Base-by-base conservation (phyloP, 2,329 filamentous ascomycete species). In the Neonectria neomacrospora region DNA sequence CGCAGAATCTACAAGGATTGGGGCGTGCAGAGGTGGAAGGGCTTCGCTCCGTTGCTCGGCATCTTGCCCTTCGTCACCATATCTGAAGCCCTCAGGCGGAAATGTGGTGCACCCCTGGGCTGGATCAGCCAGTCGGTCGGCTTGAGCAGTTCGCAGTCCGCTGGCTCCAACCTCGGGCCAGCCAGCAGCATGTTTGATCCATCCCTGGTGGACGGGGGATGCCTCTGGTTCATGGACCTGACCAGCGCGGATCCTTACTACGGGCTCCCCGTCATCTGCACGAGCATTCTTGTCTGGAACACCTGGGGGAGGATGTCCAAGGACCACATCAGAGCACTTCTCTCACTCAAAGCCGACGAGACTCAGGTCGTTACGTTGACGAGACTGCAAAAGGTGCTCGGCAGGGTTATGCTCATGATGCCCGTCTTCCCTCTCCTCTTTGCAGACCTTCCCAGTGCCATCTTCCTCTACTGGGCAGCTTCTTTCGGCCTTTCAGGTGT, bases 191-290 rank as follows among this genome's bases (percentile, higher is more conserved):
- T 76, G 57, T 67, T 76, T 39, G 74, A 84, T 45, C 74, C 79
- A 3, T 78, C 79, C 1, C 70, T 88, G n/a, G 70, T 77, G 1
- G 78, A 81, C 0, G 86, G 83, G 5, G 86, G 86, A 26, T 80
- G 79, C 42, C 76, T 88, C 16, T 88, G 86, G 85, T 87, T 88
- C 68, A 76, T 80, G 2, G 82, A 88, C 66, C 79, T 88, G 23
- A 83, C 82, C 7, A 81, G 72, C 30, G 76, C 82, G 32, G 86
- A 88, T 63, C 85, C 86, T 1, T 82, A 81, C 59, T 77, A 80
- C 59, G 73, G 81, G 28, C 79, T 88, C 0, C 85, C 86, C 3
- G 26, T 77, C 9, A 61, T 78, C 39, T 80, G 76, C 59, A 74
- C 75, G 1, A 66, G 65, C 0, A 63, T 77, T 10, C 58, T 80